Evolutionary conservation across 2,329 filamentous ascomycete species (phyloP).

Genomic region (Hypoxylon rubiginosum): DNA sequence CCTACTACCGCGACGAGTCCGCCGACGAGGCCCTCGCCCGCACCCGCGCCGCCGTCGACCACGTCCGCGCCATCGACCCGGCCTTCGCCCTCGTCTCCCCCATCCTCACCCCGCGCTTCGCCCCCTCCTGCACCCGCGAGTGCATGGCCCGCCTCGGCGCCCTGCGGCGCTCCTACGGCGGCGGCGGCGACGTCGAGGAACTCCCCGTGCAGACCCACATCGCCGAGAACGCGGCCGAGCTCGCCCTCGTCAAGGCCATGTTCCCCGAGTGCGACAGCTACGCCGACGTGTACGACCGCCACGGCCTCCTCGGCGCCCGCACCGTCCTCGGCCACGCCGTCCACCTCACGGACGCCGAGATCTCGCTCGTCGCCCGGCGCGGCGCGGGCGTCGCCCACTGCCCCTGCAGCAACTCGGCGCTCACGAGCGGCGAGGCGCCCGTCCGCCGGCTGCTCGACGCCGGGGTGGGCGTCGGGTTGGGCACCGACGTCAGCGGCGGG

Average conservation of each 20-base stretch:
- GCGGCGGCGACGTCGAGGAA: too few species aligned
- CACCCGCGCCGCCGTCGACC: constrained; percentile 71
- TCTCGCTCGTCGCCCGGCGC: constrained; percentile 70
- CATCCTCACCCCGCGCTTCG: constrained; percentile 82
- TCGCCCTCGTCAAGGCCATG: constrained; percentile 75
- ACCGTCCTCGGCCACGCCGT: constrained; percentile 91
- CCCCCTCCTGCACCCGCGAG: constrained; percentile 70
- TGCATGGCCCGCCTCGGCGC: constrained; percentile 74
- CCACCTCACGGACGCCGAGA: constrained; percentile 78
- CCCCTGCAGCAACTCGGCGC: constrained; percentile 85
- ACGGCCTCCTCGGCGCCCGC: constrained; percentile 75
- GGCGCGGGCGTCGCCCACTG: constrained; percentile 84
- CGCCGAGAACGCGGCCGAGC: constrained; percentile 83
- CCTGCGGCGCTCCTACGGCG: constrained; percentile 71
- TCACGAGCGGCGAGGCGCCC: constrained; percentile 83
- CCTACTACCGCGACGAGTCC: constrained; percentile 83
- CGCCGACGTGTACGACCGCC: constrained; percentile 81
- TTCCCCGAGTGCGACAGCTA: constrained; percentile 78
- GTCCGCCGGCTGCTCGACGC: constrained; percentile 80
- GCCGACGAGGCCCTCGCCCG: constrained; percentile 68
- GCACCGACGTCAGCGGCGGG: constrained; percentile 91
- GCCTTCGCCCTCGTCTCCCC: constrained; percentile 75
- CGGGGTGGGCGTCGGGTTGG: constrained; percentile 84
- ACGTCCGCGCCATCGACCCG: constrained; percentile 78
- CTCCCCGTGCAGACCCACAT: constrained; percentile 90